These are phyloP conservation scores for Aspergillus luchuensis DNA, from an alignment of 2,329 filamentous ascomycete genomes.

Conservation along the genomic window DNA sequence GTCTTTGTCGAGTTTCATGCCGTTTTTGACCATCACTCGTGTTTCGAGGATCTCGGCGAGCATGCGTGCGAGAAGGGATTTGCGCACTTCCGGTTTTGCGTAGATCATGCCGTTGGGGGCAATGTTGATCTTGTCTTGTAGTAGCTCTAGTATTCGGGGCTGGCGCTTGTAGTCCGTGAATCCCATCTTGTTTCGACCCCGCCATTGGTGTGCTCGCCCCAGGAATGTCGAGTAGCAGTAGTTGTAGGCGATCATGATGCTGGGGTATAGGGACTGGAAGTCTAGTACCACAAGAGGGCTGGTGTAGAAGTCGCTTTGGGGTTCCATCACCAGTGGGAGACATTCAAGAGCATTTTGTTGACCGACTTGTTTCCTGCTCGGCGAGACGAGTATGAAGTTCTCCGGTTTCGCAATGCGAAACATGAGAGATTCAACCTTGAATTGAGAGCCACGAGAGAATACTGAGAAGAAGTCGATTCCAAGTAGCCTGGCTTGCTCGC, in stretches of 20 bases:
- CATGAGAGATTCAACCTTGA: slow-evolving; percentile 99
- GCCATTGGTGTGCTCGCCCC: slow-evolving; percentile 81
- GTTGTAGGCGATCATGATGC: slow-evolving; percentile 99
- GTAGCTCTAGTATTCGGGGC: slow-evolving; percentile 70
- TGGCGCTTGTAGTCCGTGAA: slow-evolving; percentile 84
- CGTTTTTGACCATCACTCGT: slow-evolving; percentile 94
- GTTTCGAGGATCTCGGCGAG: slow-evolving; percentile 93
- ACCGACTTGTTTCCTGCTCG: slow-evolving; percentile 87
- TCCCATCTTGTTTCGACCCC: slow-evolving; percentile 92
- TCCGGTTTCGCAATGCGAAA: slow-evolving; percentile 97
- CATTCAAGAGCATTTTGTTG: slow-evolving; percentile 94
- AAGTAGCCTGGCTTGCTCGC: slow-evolving; percentile 88
- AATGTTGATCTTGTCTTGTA: slow-evolving; percentile 86
- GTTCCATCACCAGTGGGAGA: slow-evolving; percentile 94
- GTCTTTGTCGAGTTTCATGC: slow-evolving; percentile 91
- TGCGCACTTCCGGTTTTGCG: slow-evolving; percentile 78
- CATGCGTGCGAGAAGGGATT: slow-evolving; percentile 94
- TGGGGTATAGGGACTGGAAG: slow-evolving; percentile 94
- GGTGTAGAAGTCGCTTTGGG: slow-evolving; percentile 89
- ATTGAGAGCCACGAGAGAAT: slow-evolving; percentile 91
- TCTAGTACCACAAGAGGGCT: slow-evolving; percentile 89
- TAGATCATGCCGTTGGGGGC: slow-evolving; percentile 98
- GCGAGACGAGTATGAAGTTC: slow-evolving; percentile 87
- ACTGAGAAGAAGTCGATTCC: slow-evolving; percentile 98
- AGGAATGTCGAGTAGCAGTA: slow-evolving; percentile 98